Percentiles rank a stretch among this genome's conserved stretches.
Evolutionary conservation across 2,329 filamentous ascomycete genomes (phyloP).

Genomic region (Trichoderma sp.): DNA sequence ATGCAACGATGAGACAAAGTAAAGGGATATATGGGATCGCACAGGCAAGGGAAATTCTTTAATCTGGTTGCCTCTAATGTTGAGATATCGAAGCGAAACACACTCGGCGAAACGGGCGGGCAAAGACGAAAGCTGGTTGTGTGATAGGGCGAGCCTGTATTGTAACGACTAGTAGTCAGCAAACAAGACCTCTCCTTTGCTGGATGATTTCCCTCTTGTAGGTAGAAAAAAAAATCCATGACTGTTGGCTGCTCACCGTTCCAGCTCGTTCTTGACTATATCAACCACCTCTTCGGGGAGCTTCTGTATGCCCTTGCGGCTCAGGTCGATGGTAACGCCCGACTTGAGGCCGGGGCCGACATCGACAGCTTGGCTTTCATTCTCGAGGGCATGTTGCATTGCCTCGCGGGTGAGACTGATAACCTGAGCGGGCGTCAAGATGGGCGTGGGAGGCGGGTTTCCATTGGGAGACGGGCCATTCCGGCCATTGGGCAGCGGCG

Average conservation of each 20-base stretch:
- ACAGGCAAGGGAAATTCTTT: constrained; percentile 59
- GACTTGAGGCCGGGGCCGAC: constrained; percentile 60
- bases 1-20: background rate
- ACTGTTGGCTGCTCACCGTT: constrained; percentile 53
- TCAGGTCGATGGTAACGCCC: constrained; percentile 75
- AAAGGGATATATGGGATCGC: constrained; percentile 28
- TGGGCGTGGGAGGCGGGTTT: constrained; percentile 48
- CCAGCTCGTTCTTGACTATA: constrained; percentile 70
- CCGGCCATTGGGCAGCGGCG: constrained; percentile 48
- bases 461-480: constrained; percentile 44
- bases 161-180: constrained; percentile 11
- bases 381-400: constrained; percentile 64
- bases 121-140: constrained; percentile 71
- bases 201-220: background rate
- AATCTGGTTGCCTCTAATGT: constrained; percentile 74
- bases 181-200: background rate
- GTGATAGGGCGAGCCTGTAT: constrained; percentile 71
- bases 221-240: background rate
- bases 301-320: constrained; percentile 69
- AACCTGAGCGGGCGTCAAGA: constrained; percentile 61
- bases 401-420: constrained; percentile 64
- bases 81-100: constrained; percentile 74
- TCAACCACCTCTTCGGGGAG: constrained; percentile 73
- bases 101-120: constrained; percentile 72
- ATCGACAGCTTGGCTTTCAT: constrained; percentile 63